Evolutionary conservation across 2,329 filamentous ascomycete genomes (phyloP), one percentile per base, ranked within the genome.

Genomic region (Penicillium decumbens): DNA sequence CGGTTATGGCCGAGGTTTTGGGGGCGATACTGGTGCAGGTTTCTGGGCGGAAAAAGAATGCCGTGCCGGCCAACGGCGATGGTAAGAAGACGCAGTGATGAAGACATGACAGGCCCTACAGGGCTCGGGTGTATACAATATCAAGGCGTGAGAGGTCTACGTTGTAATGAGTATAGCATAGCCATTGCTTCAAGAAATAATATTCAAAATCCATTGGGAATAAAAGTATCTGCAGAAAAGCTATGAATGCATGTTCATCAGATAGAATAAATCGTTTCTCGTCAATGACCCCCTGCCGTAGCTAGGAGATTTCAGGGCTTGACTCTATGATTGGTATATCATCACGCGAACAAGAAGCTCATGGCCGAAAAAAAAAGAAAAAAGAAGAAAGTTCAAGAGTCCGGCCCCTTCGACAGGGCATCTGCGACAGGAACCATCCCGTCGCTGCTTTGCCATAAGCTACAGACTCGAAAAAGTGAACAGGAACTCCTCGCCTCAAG

Each of bases 311-410:
- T 82, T 95, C 88, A 88, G 91, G 89, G 90, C 90, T 96, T 96
- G 90, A 96, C 90, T 96, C 91, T 95, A 91, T 91, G 77, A 79
- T 83, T 86, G 80, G 78, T 85, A 82, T 75, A 83, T 95, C 90
- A 95, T 96, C 91, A 95, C 80, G 63, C 85, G 79, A 82, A 83
- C 79, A 68, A 63, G 10, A 45, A 55, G 45, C 56, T 53, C 48
- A 56, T 56, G 43, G 50, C 35, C 7, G 20, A 37, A 52, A 37
- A 48, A 28, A 35, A 35, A 24, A 33, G 27, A 39, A 43, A 39
- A 32, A 51, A 53, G 66, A 55, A 56, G 54, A 66, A 56, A 56
- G 54, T 47, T 57, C 64, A 61, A 58, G 75, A 81, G 78, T 79
- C 82, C 77, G 80, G 77, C 82, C 78, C 80, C 80, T 87, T 82